phyloP scores from a whole-genome alignment of 129 eudicot species.

The Cynara cardunculus region DNA sequence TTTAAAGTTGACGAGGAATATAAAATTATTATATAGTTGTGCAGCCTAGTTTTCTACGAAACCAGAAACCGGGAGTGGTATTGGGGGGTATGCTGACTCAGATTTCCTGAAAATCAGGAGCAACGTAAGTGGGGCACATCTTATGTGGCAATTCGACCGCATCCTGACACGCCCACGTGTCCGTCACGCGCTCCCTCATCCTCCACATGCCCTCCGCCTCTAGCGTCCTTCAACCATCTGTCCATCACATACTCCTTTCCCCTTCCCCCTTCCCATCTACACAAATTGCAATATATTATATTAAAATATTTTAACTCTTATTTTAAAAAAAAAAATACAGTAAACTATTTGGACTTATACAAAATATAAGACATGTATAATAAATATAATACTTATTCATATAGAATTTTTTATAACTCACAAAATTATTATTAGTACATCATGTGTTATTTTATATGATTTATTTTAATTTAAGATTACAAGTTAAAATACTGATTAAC shows the following conservation, averaged over 20 bases:
- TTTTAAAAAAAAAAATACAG: no score
- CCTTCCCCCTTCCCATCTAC: no score
- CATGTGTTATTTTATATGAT: no score
- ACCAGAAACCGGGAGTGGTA: constrained; percentile 44
- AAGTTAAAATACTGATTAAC: no score
- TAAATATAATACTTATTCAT: no score
- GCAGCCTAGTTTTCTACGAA: constrained; percentile 4
- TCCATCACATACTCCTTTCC: neutral
- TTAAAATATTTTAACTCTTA: neutral
- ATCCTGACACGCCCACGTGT: constrained; percentile 41
- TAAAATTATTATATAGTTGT: neutral
- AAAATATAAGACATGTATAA: no score
- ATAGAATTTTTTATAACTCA: no score
- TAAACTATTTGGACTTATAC: no score
- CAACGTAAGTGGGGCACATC: constrained; percentile 18
- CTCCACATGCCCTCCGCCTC: constrained; percentile 29
- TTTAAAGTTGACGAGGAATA: no score
- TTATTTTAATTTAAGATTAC: no score
- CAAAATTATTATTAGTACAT: no score
- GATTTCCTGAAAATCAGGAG: constrained; percentile 56
- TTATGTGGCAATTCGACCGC: constrained; percentile 66
- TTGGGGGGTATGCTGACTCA: neutral
- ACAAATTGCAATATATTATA: neutral
- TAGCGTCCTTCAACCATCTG: constrained; percentile 8
- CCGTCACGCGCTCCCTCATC: neutral